A percentile compares a stretch with the other conserved stretches of the same genome.
Evolutionary conservation across 1,284 basidiomycete genomes (phyloP).

Genomic region (Leucoagaricus sp.): DNA sequence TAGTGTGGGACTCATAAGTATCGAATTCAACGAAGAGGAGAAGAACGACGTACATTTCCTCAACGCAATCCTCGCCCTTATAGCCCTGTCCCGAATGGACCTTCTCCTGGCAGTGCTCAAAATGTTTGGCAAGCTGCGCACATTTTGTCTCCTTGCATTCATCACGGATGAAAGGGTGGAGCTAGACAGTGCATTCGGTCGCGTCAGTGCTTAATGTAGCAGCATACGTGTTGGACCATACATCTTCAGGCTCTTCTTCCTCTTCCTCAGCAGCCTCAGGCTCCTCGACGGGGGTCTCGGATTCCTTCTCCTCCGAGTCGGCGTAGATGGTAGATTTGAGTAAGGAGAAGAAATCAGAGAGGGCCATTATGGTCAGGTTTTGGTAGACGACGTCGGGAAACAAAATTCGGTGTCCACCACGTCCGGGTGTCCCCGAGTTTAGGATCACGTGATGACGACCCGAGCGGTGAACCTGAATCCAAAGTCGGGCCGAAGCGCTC

Average conservation of each 20-base stretch:
- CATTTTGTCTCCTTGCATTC: constrained; percentile 79
- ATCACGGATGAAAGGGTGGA: constrained; percentile 67
- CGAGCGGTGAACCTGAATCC: too few relatives aligned
- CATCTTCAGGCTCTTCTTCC: constrained; percentile 76
- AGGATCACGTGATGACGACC: too few relatives aligned
- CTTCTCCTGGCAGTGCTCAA: constrained; percentile 89
- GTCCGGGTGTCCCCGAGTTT: too few relatives aligned
- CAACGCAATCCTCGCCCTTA: constrained; percentile 89
- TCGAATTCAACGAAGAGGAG: constrained; percentile 5
- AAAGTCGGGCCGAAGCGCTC: too few relatives aligned
- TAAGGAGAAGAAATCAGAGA: too few relatives aligned
- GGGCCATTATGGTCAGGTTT: too few relatives aligned
- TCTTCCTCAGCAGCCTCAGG: constrained; percentile 50
- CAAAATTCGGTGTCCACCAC: too few relatives aligned
- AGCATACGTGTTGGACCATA: constrained; percentile 40
- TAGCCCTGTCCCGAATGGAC: constrained; percentile 80
- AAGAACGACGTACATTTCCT: constrained; percentile 67
- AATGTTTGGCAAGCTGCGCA: constrained; percentile 76
- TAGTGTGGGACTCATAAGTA: constrained; percentile 21
- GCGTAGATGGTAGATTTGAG: too few relatives aligned
- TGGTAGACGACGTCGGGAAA: too few relatives aligned
- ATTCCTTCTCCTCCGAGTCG: constrained; percentile 46
- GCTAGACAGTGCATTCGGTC: not conserved
- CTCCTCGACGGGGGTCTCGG: constrained; percentile 36
- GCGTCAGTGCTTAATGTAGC: not conserved